These are phyloP conservation scores for Byssochlamys sp. DNA, from an alignment of 2,329 filamentous ascomycete genomes.

Conservation along the genomic window DNA sequence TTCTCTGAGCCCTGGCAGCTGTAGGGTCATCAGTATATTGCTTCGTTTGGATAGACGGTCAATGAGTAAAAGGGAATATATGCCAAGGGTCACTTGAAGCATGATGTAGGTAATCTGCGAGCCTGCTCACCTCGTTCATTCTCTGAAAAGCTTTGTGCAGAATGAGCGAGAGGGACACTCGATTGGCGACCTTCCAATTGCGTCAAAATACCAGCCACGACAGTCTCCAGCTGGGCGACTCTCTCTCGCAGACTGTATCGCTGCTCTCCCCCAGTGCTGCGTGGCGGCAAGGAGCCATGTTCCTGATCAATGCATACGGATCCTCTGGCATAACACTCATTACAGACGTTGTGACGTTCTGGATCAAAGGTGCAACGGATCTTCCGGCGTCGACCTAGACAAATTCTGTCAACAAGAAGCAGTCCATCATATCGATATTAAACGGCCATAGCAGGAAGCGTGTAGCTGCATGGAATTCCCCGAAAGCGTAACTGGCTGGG, in stretches of 20 bases:
- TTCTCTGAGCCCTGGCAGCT: constrained; percentile 15
- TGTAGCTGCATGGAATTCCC: neutral
- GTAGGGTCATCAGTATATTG: neutral
- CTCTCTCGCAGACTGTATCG: constrained; percentile 31
- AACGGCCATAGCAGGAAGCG: neutral
- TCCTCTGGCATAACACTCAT: constrained; percentile 32
- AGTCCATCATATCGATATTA: neutral
- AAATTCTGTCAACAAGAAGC: neutral
- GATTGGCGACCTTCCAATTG: constrained; percentile 17
- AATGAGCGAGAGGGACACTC: neutral
- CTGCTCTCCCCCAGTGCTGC: constrained; percentile 14
- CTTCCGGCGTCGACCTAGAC: constrained; percentile 30
- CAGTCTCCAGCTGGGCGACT: constrained; percentile 28
- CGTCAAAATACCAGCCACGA: constrained; percentile 26
- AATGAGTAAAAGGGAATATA: neutral
- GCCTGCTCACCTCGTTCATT: constrained; percentile 2
- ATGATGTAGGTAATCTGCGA: neutral
- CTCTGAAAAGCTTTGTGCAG: neutral
- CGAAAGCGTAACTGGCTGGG: neutral
- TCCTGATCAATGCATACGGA: constrained; percentile 33
- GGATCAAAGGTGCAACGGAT: constrained; percentile 33
- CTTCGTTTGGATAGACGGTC: neutral
- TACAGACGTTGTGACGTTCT: constrained; percentile 25
- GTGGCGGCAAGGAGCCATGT: constrained; percentile 17
- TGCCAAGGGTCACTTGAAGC: neutral